Percentiles rank a stretch among this genome's conserved stretches.
These are phyloP conservation scores for Arachis monticola DNA, from an alignment of 331 rosid genomes.

Conservation along the genomic window DNA sequence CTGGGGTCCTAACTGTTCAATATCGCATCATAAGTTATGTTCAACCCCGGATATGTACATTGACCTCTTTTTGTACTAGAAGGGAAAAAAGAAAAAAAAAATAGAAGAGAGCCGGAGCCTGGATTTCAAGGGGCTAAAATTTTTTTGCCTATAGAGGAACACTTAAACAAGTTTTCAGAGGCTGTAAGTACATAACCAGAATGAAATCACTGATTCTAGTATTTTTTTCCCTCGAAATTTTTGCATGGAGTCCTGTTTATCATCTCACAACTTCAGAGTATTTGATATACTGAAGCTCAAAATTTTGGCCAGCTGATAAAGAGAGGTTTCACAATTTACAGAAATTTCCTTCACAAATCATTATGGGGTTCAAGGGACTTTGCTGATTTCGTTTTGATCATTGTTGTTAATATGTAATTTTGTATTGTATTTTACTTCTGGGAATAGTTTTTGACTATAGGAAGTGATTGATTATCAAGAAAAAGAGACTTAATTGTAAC, in stretches of 20 bases:
- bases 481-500: conserved; percentile 1
- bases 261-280: conserved; percentile 32
- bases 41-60: conserved; percentile 48
- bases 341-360: conserved; percentile 24
- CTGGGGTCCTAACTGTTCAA: conserved; percentile 48
- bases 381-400: conserved; percentile 36
- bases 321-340: conserved; percentile 30
- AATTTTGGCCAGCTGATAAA: conserved; percentile 49
- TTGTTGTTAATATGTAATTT: conserved; percentile 40
- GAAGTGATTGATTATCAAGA: conserved; percentile 20
- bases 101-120: conserved; percentile 23
- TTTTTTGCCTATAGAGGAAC: conserved; percentile 57
- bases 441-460: conserved; percentile 32
- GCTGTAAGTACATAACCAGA: conserved; percentile 41
- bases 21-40: conserved; percentile 34
- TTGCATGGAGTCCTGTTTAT: conserved; percentile 42
- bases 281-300: conserved; percentile 44
- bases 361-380: conserved; percentile 36
- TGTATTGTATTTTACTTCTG: conserved; percentile 2
- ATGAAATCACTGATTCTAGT: conserved; percentile 41
- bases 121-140: conserved; percentile 23
- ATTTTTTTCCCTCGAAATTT: conserved; percentile 33
- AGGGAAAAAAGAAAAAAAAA: neutral
- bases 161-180: conserved; percentile 46
- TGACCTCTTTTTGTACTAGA: conserved; percentile 35